Evolutionary conservation across 345 rosid genomes (phyloP).

Genomic region (Moringa oleifera): DNA sequence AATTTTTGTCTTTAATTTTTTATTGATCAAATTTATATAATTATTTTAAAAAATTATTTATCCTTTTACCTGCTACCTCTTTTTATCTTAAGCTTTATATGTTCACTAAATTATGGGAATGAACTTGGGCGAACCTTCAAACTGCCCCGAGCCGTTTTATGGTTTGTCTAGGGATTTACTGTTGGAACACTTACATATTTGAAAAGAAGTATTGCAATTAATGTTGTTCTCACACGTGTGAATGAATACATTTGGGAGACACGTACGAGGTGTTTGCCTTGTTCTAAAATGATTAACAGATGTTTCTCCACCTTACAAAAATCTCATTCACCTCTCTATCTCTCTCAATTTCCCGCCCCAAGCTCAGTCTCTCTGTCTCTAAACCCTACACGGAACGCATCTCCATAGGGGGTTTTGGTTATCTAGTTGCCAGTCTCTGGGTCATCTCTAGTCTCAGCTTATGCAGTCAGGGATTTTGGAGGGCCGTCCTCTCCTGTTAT

Average conservation of each 20-base stretch:
- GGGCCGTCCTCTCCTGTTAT: slow-evolving; percentile 26
- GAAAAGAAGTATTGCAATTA: too few relatives aligned
- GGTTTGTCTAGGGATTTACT: too few relatives aligned
- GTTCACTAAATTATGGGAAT: too few relatives aligned
- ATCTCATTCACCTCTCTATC: neutral
- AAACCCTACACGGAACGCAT: slow-evolving; percentile 6
- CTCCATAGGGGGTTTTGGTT: slow-evolving; percentile 22
- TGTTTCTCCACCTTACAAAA: slow-evolving; percentile 22
- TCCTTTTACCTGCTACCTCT: too few relatives aligned
- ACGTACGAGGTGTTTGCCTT: neutral
- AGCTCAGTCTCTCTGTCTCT: neutral
- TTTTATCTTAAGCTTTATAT: too few relatives aligned
- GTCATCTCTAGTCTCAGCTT: neutral
- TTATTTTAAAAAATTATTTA: too few relatives aligned
- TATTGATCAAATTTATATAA: too few relatives aligned
- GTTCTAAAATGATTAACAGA: slow-evolving; percentile 16
- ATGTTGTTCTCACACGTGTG: neutral
- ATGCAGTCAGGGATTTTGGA: slow-evolving; percentile 30
- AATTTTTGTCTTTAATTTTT: too few relatives aligned
- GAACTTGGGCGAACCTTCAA: too few relatives aligned
- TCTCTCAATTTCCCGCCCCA: slow-evolving; percentile 31
- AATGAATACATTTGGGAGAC: neutral
- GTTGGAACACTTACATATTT: too few relatives aligned
- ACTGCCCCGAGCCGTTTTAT: too few relatives aligned
- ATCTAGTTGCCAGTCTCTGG: neutral